Evolutionary conservation across 2,329 filamentous ascomycete species (phyloP).

Genomic region (Apiospora phragmitis): DNA sequence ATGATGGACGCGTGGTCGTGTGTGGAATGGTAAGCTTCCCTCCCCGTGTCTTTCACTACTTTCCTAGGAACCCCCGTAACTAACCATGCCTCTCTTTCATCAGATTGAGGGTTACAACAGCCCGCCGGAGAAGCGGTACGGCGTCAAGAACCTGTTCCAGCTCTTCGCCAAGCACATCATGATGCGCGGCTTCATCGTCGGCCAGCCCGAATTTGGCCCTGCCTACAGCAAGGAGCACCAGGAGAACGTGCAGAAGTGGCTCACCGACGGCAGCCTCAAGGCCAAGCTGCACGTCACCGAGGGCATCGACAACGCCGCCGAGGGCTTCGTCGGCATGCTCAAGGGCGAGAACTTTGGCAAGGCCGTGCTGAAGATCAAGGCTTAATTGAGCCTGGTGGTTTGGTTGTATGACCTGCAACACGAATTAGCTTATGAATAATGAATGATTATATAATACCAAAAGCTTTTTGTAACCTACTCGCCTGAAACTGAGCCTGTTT

Average conservation of each 20-base stretch:
- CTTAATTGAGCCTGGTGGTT: not conserved
- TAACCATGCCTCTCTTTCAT: slow-evolving; percentile 18
- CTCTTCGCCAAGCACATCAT: slow-evolving; percentile 71
- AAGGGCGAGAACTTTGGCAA: slow-evolving; percentile 84
- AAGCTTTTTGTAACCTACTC: not conserved
- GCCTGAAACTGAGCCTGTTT: not conserved
- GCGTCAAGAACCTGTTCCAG: slow-evolving; percentile 64
- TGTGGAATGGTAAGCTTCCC: too few relatives aligned
- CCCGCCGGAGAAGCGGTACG: slow-evolving; percentile 54
- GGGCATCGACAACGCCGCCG: slow-evolving; percentile 75
- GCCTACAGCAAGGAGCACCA: slow-evolving; percentile 71
- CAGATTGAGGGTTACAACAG: slow-evolving; percentile 63
- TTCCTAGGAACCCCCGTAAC: too few relatives aligned
- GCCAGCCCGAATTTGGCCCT: slow-evolving; percentile 63
- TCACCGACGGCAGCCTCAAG: slow-evolving; percentile 74
- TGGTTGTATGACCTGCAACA: not conserved
- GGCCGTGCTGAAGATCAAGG: slow-evolving; percentile 51
- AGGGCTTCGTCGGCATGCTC: slow-evolving; percentile 75
- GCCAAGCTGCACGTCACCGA: slow-evolving; percentile 66
- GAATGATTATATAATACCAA: not conserved
- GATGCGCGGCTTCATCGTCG: slow-evolving; percentile 76
- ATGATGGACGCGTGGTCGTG: slow-evolving; percentile 62
- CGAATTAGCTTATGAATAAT: not conserved
- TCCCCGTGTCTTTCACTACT: slow-evolving; percentile 44
- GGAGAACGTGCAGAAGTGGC: slow-evolving; percentile 73